phyloP scores from a whole-genome alignment of 129 eudicot species.

The Flaveria linearis region DNA sequence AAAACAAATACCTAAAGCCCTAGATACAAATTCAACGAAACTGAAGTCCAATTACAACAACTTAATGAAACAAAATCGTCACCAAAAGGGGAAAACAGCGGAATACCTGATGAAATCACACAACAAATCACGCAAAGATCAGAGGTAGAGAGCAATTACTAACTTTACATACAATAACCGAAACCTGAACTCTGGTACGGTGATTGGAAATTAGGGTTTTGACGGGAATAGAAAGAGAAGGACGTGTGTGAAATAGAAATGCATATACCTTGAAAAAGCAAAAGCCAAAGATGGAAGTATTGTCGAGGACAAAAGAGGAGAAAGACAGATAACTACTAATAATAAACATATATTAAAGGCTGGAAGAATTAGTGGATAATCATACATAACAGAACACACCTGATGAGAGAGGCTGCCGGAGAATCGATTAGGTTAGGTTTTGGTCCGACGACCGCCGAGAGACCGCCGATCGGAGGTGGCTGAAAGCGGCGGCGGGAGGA shows the following conservation, averaged over 20 bases:
- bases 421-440: constrained; percentile 1
- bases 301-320: constrained; percentile 38
- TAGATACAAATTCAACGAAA: constrained; percentile 2
- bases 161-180: not conserved
- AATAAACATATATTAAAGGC: constrained; percentile 6
- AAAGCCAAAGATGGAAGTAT: constrained; percentile 41
- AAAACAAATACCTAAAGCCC: not conserved
- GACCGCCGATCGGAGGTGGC: constrained; percentile 25
- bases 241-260: not conserved
- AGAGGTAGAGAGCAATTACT: not conserved
- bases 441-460: constrained; percentile 9
- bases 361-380: constrained; percentile 15
- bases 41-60: constrained; percentile 8
- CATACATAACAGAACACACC: constrained; percentile 18
- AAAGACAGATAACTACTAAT: constrained; percentile 32
- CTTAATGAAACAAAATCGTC: not conserved
- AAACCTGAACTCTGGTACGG: not conserved
- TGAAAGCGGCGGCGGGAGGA: constrained; percentile 24
- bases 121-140: not conserved
- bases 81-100: not conserved
- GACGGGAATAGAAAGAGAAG: constrained; percentile 9
- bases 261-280: constrained; percentile 4
- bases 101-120: constrained; percentile 29
- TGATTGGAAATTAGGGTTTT: constrained; percentile 33
- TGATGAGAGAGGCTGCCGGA: constrained; percentile 24